Percentiles rank a stretch among this genome's conserved stretches.
phyloP scores from a whole-genome alignment of 176 grass and related monocot species.

The Aechmea fasciata region DNA sequence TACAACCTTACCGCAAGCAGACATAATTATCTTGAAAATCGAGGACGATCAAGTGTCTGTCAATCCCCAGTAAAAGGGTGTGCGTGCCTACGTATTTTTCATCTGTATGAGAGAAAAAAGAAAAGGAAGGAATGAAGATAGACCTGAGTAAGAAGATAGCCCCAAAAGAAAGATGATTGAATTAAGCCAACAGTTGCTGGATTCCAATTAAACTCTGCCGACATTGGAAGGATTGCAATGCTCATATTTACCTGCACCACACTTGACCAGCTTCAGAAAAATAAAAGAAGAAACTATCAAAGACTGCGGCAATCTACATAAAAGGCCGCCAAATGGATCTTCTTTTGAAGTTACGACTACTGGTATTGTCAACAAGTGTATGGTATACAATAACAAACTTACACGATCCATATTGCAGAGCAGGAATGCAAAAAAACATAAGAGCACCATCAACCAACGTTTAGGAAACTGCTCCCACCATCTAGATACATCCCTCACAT shows the following conservation, averaged over 20 bases:
- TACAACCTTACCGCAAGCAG: too few relatives aligned
- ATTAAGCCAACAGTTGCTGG: slow-evolving; percentile 86
- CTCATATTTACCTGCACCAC: slow-evolving; percentile 94
- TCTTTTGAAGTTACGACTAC: background rate
- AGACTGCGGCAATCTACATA: background rate
- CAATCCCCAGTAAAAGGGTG: too few relatives aligned
- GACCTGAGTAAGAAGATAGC: slow-evolving; percentile 96
- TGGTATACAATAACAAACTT: slow-evolving; percentile 19
- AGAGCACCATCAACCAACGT: slow-evolving; percentile 61
- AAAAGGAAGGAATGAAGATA: slow-evolving; percentile 3
- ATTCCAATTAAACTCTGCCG: slow-evolving; percentile 69
- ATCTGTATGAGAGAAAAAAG: background rate
- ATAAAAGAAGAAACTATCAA: background rate
- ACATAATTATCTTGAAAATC: too few relatives aligned
- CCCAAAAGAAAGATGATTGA: slow-evolving; percentile 99
- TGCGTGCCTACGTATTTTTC: background rate
- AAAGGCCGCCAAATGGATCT: background rate
- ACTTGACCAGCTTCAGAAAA: background rate
- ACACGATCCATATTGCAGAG: slow-evolving; percentile 98
- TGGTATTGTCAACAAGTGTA: background rate
- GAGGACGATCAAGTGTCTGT: background rate
- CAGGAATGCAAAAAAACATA: slow-evolving; percentile 83
- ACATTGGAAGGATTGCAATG: slow-evolving; percentile 96
- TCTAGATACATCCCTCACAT: slow-evolving; percentile 20
- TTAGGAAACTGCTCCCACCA: slow-evolving; percentile 90